A percentile compares a stretch with the other conserved stretches of the same genome.
Evolutionary conservation across 257 asterid genomes (phyloP).

Genomic region (Solanum corneliomulleri): DNA sequence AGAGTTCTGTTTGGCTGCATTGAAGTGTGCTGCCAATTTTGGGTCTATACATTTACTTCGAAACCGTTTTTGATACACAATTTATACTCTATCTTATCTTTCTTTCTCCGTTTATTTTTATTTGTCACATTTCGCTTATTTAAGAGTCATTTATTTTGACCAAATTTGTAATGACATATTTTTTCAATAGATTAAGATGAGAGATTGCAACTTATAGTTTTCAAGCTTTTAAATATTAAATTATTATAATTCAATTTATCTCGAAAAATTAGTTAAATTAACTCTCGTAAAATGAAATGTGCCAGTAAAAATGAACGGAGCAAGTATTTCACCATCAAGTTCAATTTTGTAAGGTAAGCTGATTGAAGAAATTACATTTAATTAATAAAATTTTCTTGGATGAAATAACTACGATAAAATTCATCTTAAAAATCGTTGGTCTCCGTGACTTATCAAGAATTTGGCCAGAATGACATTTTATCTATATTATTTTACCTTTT

Average conservation of each 20-base stretch:
- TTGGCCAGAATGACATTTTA: too few relatives aligned
- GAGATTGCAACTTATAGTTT: neutral
- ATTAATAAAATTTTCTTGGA: neutral
- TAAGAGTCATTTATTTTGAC: neutral
- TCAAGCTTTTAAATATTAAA: neutral
- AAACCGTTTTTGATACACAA: neutral
- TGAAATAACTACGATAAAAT: neutral
- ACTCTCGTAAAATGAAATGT: neutral
- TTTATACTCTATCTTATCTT: neutral
- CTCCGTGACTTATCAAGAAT: neutral
- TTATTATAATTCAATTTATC: neutral
- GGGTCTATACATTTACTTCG: neutral
- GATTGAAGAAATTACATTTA: neutral
- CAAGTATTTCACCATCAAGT: neutral
- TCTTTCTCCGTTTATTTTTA: neutral
- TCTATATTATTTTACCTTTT: too few relatives aligned
- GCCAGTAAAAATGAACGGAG: neutral
- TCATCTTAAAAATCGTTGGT: neutral
- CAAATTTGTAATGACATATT: neutral
- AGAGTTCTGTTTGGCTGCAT: neutral
- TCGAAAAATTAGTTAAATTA: neutral
- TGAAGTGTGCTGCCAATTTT: neutral
- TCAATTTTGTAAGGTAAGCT: neutral
- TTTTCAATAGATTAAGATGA: neutral
- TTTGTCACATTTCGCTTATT: accelerated